These are phyloP conservation scores for Theobroma cacao DNA, from an alignment of 345 rosid genomes.

Conservation along the genomic window DNA sequence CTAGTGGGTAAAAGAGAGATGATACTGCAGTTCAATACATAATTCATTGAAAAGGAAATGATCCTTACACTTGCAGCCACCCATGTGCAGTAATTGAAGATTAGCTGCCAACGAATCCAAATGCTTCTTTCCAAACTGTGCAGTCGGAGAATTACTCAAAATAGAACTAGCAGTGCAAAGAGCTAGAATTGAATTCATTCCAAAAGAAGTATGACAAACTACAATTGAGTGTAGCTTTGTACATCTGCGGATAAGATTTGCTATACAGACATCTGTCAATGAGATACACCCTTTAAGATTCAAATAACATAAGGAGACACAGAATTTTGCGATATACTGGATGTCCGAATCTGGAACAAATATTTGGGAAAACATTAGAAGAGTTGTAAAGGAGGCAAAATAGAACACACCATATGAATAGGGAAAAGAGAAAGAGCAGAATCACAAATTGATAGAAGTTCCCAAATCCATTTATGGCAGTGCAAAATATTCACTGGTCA, in stretches of 20 bases:
- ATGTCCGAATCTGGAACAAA: slow-evolving; percentile 58
- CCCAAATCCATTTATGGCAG: neutral
- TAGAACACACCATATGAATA: neutral
- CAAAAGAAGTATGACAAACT: slow-evolving; percentile 73
- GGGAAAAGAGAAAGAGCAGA: neutral
- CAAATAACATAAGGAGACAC: slow-evolving; percentile 51
- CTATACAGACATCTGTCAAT: slow-evolving; percentile 65
- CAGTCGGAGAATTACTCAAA: slow-evolving; percentile 26
- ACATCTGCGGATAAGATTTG: slow-evolving; percentile 49
- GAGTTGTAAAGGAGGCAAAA: slow-evolving; percentile 4
- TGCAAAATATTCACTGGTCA: neutral
- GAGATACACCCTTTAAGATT: slow-evolving; percentile 70
- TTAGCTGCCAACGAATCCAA: slow-evolving; percentile 39
- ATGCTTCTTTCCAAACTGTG: slow-evolving; percentile 24
- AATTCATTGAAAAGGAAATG: slow-evolving; percentile 8
- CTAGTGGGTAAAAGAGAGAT: neutral
- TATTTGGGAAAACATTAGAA: slow-evolving; percentile 16
- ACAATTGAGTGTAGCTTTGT: slow-evolving; percentile 49
- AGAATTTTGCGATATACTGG: slow-evolving; percentile 36
- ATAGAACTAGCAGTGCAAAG: slow-evolving; percentile 38
- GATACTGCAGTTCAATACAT: neutral
- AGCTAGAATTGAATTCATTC: slow-evolving; percentile 50
- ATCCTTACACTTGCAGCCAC: slow-evolving; percentile 66
- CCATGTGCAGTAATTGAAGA: slow-evolving; percentile 70
- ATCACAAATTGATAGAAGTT: neutral